A percentile compares a stretch with the other conserved stretches of the same genome.
Conservation (phyloP, 2,329 filamentous ascomycete species). For the Hypoxylon sp. region DNA sequence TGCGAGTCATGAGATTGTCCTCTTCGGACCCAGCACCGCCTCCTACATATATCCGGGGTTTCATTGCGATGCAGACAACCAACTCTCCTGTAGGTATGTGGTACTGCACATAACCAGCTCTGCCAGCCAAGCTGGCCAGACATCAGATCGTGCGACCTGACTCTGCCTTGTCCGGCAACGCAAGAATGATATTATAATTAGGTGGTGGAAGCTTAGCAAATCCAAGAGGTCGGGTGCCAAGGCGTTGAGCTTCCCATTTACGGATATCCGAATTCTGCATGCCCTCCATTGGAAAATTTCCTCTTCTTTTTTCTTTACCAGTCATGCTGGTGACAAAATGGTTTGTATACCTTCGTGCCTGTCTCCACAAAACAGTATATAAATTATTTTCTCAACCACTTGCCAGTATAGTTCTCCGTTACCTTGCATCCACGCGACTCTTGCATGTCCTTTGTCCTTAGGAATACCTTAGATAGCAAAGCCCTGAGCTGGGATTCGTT, state of each 20-base stretch:
- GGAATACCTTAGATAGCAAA: conserved; percentile 22
- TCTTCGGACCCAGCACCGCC: conserved; percentile 35
- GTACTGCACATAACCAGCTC: conserved; percentile 28
- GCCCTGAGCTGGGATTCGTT: conserved; percentile 30
- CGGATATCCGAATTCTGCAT: conserved; percentile 33
- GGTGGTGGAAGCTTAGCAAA: conserved; percentile 33
- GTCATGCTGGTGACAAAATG: too few species aligned
- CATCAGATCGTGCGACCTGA: conserved; percentile 35
- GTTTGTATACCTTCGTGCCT: conserved; percentile 6
- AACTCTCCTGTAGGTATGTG: conserved; percentile 13
- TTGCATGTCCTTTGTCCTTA: conserved; percentile 22
- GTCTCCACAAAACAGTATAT: too few species aligned
- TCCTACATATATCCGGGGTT: conserved; percentile 40
- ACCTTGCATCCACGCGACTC: conserved; percentile 30
- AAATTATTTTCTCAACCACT: conserved; percentile 11
- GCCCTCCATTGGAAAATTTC: too few species aligned
- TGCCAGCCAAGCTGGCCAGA: conserved; percentile 28
- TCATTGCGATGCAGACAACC: conserved; percentile 29
- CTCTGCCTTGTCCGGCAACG: conserved; percentile 32
- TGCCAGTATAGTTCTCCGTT: conserved; percentile 13
- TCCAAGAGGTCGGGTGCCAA: conserved; percentile 40
- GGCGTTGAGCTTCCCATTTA: conserved; percentile 31
- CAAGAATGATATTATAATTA: conserved; percentile 37
- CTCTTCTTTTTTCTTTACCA: too few species aligned
- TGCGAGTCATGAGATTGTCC: conserved; percentile 40